These are phyloP conservation scores for Coniferiporia weirii DNA, from an alignment of 1,284 basidiomycete genomes.

Conservation along the genomic window DNA sequence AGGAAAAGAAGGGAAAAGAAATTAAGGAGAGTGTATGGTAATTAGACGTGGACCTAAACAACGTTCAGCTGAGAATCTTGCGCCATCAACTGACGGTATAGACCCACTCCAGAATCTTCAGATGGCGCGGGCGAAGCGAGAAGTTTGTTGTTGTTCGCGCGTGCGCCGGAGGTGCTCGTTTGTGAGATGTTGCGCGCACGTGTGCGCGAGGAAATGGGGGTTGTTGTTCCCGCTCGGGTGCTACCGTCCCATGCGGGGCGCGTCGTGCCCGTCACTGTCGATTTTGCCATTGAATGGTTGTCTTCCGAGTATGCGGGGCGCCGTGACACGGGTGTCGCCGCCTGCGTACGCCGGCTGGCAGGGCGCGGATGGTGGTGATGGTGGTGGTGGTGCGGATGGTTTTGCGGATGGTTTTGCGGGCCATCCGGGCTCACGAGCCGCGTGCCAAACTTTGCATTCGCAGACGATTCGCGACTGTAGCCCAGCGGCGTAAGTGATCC, in stretches of 20 bases:
- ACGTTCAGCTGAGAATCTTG: slow-evolving; percentile 62
- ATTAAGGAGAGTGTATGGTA: slow-evolving; percentile 24
- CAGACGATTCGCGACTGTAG: slow-evolving; percentile 73
- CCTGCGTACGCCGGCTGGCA: slow-evolving; percentile 54
- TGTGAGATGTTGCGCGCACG: slow-evolving; percentile 68
- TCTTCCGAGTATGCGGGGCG: slow-evolving; percentile 47
- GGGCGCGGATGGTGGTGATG: slow-evolving; percentile 51
- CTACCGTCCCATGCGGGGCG: slow-evolving; percentile 65
- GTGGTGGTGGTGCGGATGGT: slow-evolving; percentile 38
- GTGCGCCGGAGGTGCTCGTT: slow-evolving; percentile 46
- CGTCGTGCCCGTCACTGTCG: slow-evolving; percentile 41
- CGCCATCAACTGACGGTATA: slow-evolving; percentile 73
- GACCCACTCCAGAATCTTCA: slow-evolving; percentile 76
- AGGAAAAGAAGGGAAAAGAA: slow-evolving; percentile 19
- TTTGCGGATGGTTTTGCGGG: slow-evolving; percentile 29
- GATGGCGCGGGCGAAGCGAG: slow-evolving; percentile 72
- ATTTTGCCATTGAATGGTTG: slow-evolving; percentile 50
- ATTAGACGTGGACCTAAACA: slow-evolving; percentile 28
- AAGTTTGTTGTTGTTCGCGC: slow-evolving; percentile 42
- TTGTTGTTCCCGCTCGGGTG: slow-evolving; percentile 43
- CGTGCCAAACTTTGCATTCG: slow-evolving; percentile 80
- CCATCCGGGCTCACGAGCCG: slow-evolving; percentile 47
- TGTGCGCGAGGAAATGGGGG: slow-evolving; percentile 35
- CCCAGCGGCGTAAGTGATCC: slow-evolving; percentile 43
- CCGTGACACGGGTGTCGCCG: slow-evolving; percentile 44